Percentiles rank a stretch among this genome's conserved stretches.
Conservation (phyloP, 805 yeast genomes). For the Candida endomychidarum region DNA sequence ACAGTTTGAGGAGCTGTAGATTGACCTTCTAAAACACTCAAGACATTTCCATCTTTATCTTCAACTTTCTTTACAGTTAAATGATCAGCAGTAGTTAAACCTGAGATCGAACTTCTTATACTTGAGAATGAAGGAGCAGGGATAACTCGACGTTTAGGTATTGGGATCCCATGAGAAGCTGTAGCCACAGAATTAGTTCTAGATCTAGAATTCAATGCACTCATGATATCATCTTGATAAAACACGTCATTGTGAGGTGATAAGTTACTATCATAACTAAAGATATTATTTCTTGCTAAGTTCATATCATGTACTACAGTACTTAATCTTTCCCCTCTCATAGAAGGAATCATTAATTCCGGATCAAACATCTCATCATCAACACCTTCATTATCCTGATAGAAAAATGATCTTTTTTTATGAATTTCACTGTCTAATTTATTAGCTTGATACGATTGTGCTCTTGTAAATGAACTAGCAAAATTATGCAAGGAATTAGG, state of each 20-base stretch:
- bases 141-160: constrained; percentile 27
- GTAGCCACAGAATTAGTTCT: constrained; percentile 19
- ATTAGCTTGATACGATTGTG: constrained; percentile 62
- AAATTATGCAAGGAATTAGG: constrained; percentile 71
- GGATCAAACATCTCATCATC: constrained; percentile 69
- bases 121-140: constrained; percentile 47
- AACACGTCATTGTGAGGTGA: constrained; percentile 32
- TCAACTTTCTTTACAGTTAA: constrained; percentile 63
- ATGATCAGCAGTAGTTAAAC: constrained; percentile 46
- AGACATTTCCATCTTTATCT: constrained; percentile 64
- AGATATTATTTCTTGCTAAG: constrained; percentile 19
- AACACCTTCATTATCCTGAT: constrained; percentile 10
- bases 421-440: constrained; percentile 53
- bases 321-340: constrained; percentile 63
- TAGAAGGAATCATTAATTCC: constrained; percentile 62
- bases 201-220: constrained; percentile 29
- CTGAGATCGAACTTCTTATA: constrained; percentile 35
- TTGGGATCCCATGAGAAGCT: constrained; percentile 21
- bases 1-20: constrained; percentile 78
- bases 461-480: constrained; percentile 77
- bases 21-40: constrained; percentile 76
- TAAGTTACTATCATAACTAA: constrained; percentile 14
- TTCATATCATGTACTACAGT: constrained; percentile 47
- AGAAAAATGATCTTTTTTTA: constrained; percentile 62
- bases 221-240: constrained; percentile 37